Evolutionary conservation across 345 rosid genomes (phyloP).

Genomic region (Clausena lansium): DNA sequence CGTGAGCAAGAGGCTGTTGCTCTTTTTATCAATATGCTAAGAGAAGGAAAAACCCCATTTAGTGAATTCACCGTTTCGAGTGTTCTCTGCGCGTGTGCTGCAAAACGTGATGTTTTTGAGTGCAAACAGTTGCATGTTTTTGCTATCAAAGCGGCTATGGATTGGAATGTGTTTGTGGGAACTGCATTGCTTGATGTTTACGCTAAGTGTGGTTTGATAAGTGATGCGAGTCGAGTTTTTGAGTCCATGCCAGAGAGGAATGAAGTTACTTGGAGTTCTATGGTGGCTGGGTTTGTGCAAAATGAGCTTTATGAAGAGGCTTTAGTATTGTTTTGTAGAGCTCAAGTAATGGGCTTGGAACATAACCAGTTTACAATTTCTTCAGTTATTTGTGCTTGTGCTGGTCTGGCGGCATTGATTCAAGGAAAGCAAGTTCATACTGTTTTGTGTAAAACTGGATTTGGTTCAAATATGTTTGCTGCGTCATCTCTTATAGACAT

Average conservation of each 20-base stretch:
- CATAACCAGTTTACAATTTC: conserved; percentile 58
- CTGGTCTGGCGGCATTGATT: conserved; percentile 60
- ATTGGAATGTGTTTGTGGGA: conserved; percentile 49
- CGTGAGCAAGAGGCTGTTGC: conserved; percentile 39
- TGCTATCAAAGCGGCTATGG: conserved; percentile 49
- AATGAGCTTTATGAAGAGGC: conserved; percentile 74
- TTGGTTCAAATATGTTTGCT: conserved; percentile 46
- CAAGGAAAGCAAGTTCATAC: conserved; percentile 76
- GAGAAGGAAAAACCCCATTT: conserved; percentile 31
- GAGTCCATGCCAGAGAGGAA: conserved; percentile 59
- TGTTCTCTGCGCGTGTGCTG: conserved; percentile 65
- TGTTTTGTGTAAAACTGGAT: conserved; percentile 59
- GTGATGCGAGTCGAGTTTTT: conserved; percentile 51
- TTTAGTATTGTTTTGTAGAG: conserved; percentile 41
- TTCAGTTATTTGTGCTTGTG: conserved; percentile 72
- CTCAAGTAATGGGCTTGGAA: conserved; percentile 43
- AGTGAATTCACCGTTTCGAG: conserved; percentile 74
- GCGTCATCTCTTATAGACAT: conserved; percentile 70
- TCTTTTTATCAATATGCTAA: conserved; percentile 51
- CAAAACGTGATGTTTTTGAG: conserved; percentile 32
- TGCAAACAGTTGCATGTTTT: conserved; percentile 69
- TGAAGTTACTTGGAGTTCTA: conserved; percentile 85
- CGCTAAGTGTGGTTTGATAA: conserved; percentile 57
- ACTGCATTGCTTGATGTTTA: conserved; percentile 88
- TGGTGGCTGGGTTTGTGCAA: conserved; percentile 72